Evolutionary conservation across 495 filamentous ascomycete genomes (phyloP).

Genomic region (Penicillium manginii): DNA sequence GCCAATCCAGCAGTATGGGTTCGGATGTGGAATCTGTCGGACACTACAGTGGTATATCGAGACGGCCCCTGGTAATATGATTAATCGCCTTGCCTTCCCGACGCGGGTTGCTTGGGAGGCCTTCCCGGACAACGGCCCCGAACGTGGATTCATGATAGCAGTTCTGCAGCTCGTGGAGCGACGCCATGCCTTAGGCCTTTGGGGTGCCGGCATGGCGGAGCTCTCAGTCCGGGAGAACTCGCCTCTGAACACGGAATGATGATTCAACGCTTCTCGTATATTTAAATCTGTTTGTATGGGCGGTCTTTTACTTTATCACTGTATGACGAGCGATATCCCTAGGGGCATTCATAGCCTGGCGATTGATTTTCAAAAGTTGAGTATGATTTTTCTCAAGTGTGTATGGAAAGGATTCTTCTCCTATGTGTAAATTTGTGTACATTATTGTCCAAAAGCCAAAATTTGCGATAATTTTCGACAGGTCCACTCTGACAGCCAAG

Average conservation of each 20-base stretch:
- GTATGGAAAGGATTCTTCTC: neutral
- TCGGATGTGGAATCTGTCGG: slow-evolving; percentile 49
- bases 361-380: neutral
- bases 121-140: slow-evolving; percentile 41
- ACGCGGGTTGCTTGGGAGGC: slow-evolving; percentile 50
- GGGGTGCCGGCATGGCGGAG: slow-evolving; percentile 48
- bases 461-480: neutral
- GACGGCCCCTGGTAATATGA: slow-evolving; percentile 48
- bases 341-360: slow-evolving; percentile 7
- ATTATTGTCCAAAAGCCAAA: neutral
- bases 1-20: slow-evolving; percentile 40
- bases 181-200: slow-evolving; percentile 44
- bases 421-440: neutral
- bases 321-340: slow-evolving; percentile 18
- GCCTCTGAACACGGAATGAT: slow-evolving; percentile 21
- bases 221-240: slow-evolving; percentile 36
- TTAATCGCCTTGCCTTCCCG: slow-evolving; percentile 50
- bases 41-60: slow-evolving; percentile 46
- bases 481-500: neutral
- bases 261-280: neutral
- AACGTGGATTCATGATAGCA: slow-evolving; percentile 42
- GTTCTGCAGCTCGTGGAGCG: slow-evolving; percentile 46
- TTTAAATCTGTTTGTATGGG: slow-evolving; percentile 4
- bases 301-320: neutral
- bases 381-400: neutral